A percentile compares a stretch with the other conserved stretches of the same genome.
Conservation (phyloP, 257 asterid genomes). For the Nicotiana benthamiana region DNA sequence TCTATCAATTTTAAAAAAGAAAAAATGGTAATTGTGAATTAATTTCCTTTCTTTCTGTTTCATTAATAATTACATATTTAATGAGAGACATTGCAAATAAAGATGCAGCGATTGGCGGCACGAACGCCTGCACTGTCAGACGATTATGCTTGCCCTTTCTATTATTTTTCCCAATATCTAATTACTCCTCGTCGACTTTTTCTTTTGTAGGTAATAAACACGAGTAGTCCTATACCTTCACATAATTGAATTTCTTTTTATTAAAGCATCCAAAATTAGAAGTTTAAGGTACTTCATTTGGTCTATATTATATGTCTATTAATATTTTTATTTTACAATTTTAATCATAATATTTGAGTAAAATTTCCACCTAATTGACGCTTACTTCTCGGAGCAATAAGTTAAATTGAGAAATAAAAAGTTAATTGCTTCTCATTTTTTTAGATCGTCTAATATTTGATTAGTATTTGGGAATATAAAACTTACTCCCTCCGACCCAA, state of each 20-base stretch:
- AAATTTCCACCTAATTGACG: too few species aligned
- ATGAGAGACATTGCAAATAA: not conserved
- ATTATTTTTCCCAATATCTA: not conserved
- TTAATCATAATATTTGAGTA: too few species aligned
- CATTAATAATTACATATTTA: not conserved
- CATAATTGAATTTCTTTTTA: not conserved
- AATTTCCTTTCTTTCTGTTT: not conserved
- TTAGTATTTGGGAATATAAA: not conserved
- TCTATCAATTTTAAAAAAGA: too few species aligned
- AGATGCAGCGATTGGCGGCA: conserved; percentile 2
- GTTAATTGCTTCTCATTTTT: not conserved
- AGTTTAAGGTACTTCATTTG: not conserved
- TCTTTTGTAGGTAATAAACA: not conserved
- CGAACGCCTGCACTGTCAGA: conserved; percentile 1
- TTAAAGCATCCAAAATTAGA: not conserved
- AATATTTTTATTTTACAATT: too few species aligned
- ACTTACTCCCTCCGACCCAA: too few species aligned
- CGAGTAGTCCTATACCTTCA: not conserved
- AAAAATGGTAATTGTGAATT: not conserved
- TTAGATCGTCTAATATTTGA: not conserved
- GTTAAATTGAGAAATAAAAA: too few species aligned
- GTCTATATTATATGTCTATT: not conserved
- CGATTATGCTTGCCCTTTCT: not conserved
- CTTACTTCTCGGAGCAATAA: too few species aligned
- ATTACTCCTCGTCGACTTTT: not conserved